Base-by-base conservation (phyloP, 2,329 filamentous ascomycete species). In the Daldinia sp. region DNA sequence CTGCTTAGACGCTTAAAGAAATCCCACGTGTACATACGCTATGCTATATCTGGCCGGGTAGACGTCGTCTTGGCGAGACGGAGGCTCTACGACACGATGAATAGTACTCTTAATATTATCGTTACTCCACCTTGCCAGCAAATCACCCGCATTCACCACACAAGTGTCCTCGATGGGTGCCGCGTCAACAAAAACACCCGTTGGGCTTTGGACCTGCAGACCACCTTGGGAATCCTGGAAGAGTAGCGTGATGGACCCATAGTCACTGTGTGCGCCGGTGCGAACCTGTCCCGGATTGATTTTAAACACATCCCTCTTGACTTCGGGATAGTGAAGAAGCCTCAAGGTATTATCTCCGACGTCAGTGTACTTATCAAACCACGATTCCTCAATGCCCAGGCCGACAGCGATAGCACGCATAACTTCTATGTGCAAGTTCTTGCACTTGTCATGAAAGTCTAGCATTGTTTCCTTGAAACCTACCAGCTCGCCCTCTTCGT, bases 101-200 rank as follows among this genome's bases (percentile, higher is more conserved):
- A 93, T 87, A 3, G 94, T 97, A 74, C 91, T 94, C 79, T 91
- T 93, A 79, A 97, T 96, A 3, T 86, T 90, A 72, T 96, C 92
- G 73, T 97, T 97, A 67, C 90, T 92, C 94, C 93, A 97, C 53
- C 93, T 83, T 1, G 92, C 90, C 50, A 97, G 80, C 69, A 97
- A 75, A 74, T 97, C 94, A 1, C 93, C 94, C 0, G 93, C 93
- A 72, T 97, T 97, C 67, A 97, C 86, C 9, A 97, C 92, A 37
- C 95, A 90, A 0, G 92, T 93, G 56, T 88, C 89, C 32, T 87
- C 82, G 62, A 96, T 94, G 0, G 94, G 93, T 5, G 86, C 92
- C 1, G 92, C 94, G 72, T 97, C 87, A 35, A 97, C 87, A 72
- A 94, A 97, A 0, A 83, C 86, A 1, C 91, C 92, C 37, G 85